Evolutionary conservation across 148 eudicot genomes (phyloP), one percentile per base, ranked within the genome.

Genomic region (Rhododendron kiyosumense): DNA sequence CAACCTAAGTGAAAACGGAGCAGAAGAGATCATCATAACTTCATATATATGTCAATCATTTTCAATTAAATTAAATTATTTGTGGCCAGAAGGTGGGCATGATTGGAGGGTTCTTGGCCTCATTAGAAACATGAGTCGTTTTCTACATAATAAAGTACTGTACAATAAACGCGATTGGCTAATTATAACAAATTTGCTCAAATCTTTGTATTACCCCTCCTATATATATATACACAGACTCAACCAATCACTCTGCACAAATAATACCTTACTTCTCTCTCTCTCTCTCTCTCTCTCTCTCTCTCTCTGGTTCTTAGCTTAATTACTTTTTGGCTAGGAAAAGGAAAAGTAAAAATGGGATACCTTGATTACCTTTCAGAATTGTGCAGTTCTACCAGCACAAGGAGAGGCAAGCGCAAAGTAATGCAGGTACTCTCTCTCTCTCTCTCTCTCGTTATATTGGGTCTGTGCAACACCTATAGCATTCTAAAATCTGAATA

Each of bases 381-480:
- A 13, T 45, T 90, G 10, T 89, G 80, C 81, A 77, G 84, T 51
- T 54, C 81, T 12, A 51, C 78, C 63, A 90, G 86, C 82, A 85
- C 84, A 34, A 90, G 84, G 84, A 88, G 79, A 81, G 86, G 87
- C 41, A 91, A 89, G 71, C 89, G 89, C 78, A 90, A 89, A 79
- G 90, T 88, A 20, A 82, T 90, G 91, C 91, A 89, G 93, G 93
- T 91, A 78, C 41, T 59, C 84, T 30, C 4, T 28, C 38, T 46
- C 84, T 7, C 79, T 10, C 34, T 79, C 14, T 43, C 22, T 45
- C 41, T 59, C 84, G 22, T 1, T 11, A 61, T 12, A 32, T 84
- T 11, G 8, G 38, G 5, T 46, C 5, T 2, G 48, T 87, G 30
- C 80, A 83, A 46, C 8, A 24, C 26, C 7, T 48, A 73, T 30